Evolutionary conservation across 179 eudicot genomes (phyloP), one percentile per base, ranked within the genome.

Genomic region (Silene noctiflora): DNA sequence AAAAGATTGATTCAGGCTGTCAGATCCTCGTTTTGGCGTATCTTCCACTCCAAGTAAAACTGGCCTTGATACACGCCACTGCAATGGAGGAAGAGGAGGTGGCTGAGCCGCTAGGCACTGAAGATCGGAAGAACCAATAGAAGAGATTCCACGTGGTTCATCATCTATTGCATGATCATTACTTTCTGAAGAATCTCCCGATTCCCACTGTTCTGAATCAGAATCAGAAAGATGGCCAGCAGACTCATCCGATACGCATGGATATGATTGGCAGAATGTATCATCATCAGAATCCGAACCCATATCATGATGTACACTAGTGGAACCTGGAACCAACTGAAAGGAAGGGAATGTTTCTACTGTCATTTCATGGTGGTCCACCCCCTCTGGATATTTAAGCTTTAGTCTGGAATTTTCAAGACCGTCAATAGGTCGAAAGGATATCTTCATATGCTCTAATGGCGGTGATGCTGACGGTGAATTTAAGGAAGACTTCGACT

Each of bases 381-480:
- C 77, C 66, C 90, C 91, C 78, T 89, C 90, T 31, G 97, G 96
- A 79, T 91, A 91, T 77, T 85, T 85, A 74, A 96, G 84, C 71
- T 90, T 88, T 58, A 93, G 85, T 69, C 86, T 87, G 58, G 93
- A 84, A 74, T 85, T 76, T 74, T 88, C 92, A 71, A 78, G 83
- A 14, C 90, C 86, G 77, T 81, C 81, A 67, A 86, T 71, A 56
- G 97, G 97, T 66, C 87, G 97, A 85, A 96, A 90, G 69, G 96
- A 91, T 78, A 96, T 90, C 79, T 88, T 93, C 91, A 96, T 91
- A 83, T 89, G 98, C 87, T 89, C 87, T 76, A 96, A 91, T 29
- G 98, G 94, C 16, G 99, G 99, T 46, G 99, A 92, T 44, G 91
- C 84, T 24, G 89, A 84, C 12, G 97, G 91, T 69, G 91, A 91